Percentiles rank a stretch among this genome's conserved stretches.
Evolutionary conservation across 2,329 filamentous ascomycete genomes (phyloP).

Genomic region (Alternaria gaisen): DNA sequence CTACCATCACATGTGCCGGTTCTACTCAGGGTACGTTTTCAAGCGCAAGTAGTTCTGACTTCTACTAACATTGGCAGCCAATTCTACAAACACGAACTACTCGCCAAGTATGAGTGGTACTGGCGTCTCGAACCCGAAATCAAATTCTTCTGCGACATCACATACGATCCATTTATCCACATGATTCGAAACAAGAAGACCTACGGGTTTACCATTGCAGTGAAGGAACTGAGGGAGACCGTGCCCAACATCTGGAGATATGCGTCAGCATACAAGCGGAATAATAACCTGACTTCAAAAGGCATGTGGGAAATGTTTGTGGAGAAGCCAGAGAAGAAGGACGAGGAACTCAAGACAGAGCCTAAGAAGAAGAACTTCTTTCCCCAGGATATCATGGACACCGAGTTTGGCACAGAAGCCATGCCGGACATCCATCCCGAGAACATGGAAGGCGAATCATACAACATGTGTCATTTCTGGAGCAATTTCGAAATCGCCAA

Average conservation of each 20-base stretch:
- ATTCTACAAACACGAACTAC: conserved; percentile 95
- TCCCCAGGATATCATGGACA: conserved; percentile 82
- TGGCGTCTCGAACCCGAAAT: conserved; percentile 99
- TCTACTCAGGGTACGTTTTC: conserved; percentile 86
- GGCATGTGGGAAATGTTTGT: conserved; percentile 99
- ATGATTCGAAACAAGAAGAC: conserved; percentile 97
- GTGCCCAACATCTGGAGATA: conserved; percentile 99
- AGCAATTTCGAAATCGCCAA: conserved; percentile 98
- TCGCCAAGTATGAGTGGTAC: conserved; percentile 99
- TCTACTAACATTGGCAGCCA: conserved; percentile 63
- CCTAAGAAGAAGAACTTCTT: conserved; percentile 73
- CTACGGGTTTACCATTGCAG: conserved; percentile 97
- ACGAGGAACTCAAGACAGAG: conserved; percentile 68
- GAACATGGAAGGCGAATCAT: conserved; percentile 94
- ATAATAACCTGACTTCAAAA: conserved; percentile 87
- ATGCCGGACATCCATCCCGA: conserved; percentile 88
- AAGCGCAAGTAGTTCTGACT: background rate
- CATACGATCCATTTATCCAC: conserved; percentile 95
- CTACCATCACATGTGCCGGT: conserved; percentile 99
- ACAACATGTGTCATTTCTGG: conserved; percentile 99
- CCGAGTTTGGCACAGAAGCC: conserved; percentile 73
- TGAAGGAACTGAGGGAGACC: conserved; percentile 96
- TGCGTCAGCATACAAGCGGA: conserved; percentile 95
- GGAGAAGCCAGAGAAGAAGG: conserved; percentile 73
- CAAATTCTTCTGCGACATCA: conserved; percentile 99